Base-by-base conservation (phyloP, 179 eudicot genomes). In the Silene noctiflora region DNA sequence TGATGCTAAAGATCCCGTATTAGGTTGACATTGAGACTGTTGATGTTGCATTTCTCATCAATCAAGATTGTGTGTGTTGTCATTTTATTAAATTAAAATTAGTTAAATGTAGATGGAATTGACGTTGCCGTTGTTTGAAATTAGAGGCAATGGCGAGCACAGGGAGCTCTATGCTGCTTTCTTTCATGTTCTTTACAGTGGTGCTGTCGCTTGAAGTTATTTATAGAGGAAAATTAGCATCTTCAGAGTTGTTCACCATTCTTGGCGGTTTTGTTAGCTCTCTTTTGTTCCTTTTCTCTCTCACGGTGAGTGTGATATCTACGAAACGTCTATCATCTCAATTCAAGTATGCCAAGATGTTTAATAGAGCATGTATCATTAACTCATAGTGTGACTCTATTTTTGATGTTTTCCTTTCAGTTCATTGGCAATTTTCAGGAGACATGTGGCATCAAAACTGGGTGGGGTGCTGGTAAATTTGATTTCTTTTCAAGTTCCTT, bases 191-290 rank as follows among this genome's bases (percentile, higher is more conserved):
- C 51, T 89, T 92, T 75, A 81, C 86, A 69, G 87, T 80, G 70
- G 87, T 87, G 48, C 86, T 92, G 31, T 91, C 96, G 1, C 89
- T 92, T 69, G 94, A 91, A 88, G 90, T 84, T 69, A 85, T 91
- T 85, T 92, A 87, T 62, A 83, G 92, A 84, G 91, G 81, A 24
- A 92, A 87, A 81, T 81, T 92, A 80, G 97, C 91, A 51, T 91
- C 96, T 21, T 81, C 96, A 0, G 96, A 92, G 85, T 76, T 92
- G 42, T 91, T 84, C 75, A 92, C 97, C 22, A 91, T 92, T 67
- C 91, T 92, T 78, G 97, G 97, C 60, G 97, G 97, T 25, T 91
- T 92, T 82, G 83, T 89, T 46, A 92, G 92, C 72, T 87, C 97
- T 29, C 80, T 90, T 21, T 77, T 92, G 61, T 92, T 92, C 78